Evolutionary conservation across 2,329 filamentous ascomycete species (phyloP).

Genomic region (Arachnopeziza araneosa): DNA sequence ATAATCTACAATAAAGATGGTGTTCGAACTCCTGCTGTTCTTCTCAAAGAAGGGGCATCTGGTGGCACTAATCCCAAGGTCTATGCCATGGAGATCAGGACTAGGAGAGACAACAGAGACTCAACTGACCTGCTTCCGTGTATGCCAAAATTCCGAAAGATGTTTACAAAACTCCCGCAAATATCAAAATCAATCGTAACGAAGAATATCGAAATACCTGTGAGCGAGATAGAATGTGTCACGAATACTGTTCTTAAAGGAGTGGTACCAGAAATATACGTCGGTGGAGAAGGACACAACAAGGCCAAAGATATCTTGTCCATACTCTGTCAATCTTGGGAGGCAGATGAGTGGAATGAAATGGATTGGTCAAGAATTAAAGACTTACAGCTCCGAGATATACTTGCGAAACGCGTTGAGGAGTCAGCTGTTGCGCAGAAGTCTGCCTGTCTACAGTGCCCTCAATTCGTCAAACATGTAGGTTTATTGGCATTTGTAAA

Average conservation of each 20-base stretch:
- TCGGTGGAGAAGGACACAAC: conserved; percentile 42
- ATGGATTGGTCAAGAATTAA: conserved; percentile 76
- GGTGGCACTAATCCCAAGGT: conserved; percentile 61
- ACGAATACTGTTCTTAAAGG: conserved; percentile 61
- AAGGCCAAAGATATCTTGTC: conserved; percentile 63
- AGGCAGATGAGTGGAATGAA: conserved; percentile 72
- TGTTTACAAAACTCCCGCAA: conserved; percentile 63
- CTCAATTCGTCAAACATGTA: conserved; percentile 81
- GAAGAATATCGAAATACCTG: conserved; percentile 62
- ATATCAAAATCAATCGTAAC: conserved; percentile 61
- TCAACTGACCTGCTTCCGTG: conserved; percentile 86
- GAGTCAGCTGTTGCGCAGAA: conserved; percentile 58
- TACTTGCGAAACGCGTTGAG: conserved; percentile 65
- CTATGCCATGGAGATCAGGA: conserved; percentile 72
- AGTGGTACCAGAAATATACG: conserved; percentile 54
- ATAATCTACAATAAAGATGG: conserved; percentile 84
- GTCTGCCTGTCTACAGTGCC: conserved; percentile 63
- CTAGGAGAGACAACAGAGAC: conserved; percentile 62
- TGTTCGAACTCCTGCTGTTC: conserved; percentile 72
- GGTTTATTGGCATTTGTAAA: conserved; percentile 31
- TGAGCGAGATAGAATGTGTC: conserved; percentile 79
- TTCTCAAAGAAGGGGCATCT: conserved; percentile 70
- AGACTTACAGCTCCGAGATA: conserved; percentile 73
- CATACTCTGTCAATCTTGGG: conserved; percentile 69
- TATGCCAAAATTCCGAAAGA: conserved; percentile 60